A percentile compares a stretch with the other conserved stretches of the same genome.
Conservation (phyloP, 2,329 filamentous ascomycete genomes). For the Tolypocladium pustulatum region DNA sequence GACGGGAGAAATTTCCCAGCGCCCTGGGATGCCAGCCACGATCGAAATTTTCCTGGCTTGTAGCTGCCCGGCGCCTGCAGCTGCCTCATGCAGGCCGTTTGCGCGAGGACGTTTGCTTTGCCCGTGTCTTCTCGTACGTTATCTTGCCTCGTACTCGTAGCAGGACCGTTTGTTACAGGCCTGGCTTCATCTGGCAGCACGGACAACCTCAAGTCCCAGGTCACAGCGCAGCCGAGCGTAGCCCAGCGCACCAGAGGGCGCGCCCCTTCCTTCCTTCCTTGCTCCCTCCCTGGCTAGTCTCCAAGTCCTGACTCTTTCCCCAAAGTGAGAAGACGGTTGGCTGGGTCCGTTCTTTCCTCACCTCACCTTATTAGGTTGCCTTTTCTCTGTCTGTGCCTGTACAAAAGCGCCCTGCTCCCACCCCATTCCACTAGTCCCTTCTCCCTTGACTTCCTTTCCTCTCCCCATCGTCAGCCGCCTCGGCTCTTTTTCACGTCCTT, state of each 20-base stretch:
- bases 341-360: conserved; percentile 3
- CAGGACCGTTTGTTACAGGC: not conserved
- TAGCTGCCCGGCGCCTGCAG: not conserved
- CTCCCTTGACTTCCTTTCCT: conserved; percentile 3
- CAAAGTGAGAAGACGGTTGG: not conserved
- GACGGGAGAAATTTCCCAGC: conserved; percentile 5
- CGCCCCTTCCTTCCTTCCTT: not conserved
- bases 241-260: not conserved
- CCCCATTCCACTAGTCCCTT: conserved; percentile 3
- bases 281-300: conserved; percentile 3
- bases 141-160: not conserved
- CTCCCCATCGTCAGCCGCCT: conserved; percentile 3
- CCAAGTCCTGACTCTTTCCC: conserved; percentile 5
- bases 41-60: not conserved
- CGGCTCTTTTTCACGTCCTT: not conserved
- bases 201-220: not conserved
- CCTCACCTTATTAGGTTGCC: not conserved
- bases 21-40: conserved; percentile 3
- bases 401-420: conserved; percentile 11
- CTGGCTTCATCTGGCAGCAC: not conserved
- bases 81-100: not conserved
- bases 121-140: not conserved
- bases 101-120: not conserved
- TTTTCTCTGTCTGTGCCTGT: not conserved
- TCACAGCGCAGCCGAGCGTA: not conserved